Evolutionary conservation across 225 moss, liverwort and hornwort genomes (phyloP).

Genomic region (Asterella californica): DNA sequence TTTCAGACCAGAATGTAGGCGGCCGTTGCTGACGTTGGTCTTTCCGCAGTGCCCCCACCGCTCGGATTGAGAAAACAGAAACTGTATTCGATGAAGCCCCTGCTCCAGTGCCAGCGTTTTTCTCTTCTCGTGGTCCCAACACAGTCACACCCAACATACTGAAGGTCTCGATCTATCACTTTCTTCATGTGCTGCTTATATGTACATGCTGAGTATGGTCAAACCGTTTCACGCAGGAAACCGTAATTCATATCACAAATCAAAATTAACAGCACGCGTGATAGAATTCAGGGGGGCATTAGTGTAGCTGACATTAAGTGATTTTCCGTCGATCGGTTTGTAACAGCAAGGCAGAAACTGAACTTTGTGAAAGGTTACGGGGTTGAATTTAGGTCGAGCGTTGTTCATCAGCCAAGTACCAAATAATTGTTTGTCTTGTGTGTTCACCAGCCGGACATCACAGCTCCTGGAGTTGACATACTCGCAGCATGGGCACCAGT

Average conservation of each 20-base stretch:
- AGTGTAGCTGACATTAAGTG: background rate
- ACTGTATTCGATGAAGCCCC: slow-evolving; percentile 5
- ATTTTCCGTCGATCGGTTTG: no score
- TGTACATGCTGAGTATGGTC: no score
- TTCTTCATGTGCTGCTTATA: background rate
- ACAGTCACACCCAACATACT: slow-evolving; percentile 12
- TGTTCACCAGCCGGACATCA: slow-evolving; percentile 60
- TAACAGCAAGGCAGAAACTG: no score
- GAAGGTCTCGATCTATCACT: slow-evolving; percentile 21
- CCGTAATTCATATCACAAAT: background rate
- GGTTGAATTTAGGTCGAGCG: background rate
- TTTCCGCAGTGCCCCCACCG: slow-evolving; percentile 14
- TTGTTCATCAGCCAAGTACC: background rate
- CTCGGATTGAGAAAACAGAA: slow-evolving; percentile 9
- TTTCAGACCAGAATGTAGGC: no score
- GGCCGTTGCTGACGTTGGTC: background rate
- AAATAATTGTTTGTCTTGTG: background rate
- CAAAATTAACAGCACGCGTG: no score
- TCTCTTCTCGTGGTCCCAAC: slow-evolving; percentile 33
- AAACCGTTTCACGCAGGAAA: background rate
- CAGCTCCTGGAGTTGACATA: slow-evolving; percentile 64
- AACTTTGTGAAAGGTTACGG: no score
- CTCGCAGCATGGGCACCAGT: slow-evolving; percentile 54
- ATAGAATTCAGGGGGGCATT: background rate
- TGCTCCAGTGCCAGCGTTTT: background rate